Evolutionary conservation across 192 early-diverging fungal species (phyloP), one percentile per base, ranked within the genome.

Genomic region (Thamnidium elegans): DNA sequence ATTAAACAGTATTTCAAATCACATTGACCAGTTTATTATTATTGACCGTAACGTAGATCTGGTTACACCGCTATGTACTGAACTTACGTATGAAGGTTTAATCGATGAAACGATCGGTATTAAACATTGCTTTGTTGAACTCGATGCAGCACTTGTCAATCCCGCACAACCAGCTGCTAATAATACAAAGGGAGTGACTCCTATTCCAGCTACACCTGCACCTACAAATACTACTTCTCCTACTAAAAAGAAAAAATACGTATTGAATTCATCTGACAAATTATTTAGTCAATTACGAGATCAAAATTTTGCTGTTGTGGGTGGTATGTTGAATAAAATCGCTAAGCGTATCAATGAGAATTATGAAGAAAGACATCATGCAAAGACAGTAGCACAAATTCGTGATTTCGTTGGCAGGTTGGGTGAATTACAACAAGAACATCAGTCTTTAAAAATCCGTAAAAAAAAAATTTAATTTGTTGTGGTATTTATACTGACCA

Each of bases 1-100:
- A 9, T 34, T 69, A 3, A 73, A 77, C 23, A 70, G 78, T n/a
- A 61, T 91, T 50, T 91, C 90, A 4, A 79, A 82, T 46, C 75
- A 74, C 36, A 86, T 89, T 50, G 87, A 99, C 67, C 88, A 92
- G 9, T 65, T 97, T 53, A 84, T 99, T 17, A 86, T 99, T 14
- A 83, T 99, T 43, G 97, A 99, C 64, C 82, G 96, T 2, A 83
- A 81, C 20, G 93, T 94, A 4, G 97, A 99, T 71, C 65, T 96
- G 48, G 79, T 94, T 36, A 97, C 94, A 4, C 96, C 94, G 8
- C 74, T 99, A 34, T 90, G 94, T 66, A 99, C 94, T 0, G 94
- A 96, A 72, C 79, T 98, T 61, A 98, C 97, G 0, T 99, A 98
- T 73, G 92, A 98, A 77, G 97, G 97, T 4, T 78, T 99, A 20